Evolutionary conservation across 495 filamentous ascomycete genomes (phyloP).

Genomic region (Penicillium manginii): DNA sequence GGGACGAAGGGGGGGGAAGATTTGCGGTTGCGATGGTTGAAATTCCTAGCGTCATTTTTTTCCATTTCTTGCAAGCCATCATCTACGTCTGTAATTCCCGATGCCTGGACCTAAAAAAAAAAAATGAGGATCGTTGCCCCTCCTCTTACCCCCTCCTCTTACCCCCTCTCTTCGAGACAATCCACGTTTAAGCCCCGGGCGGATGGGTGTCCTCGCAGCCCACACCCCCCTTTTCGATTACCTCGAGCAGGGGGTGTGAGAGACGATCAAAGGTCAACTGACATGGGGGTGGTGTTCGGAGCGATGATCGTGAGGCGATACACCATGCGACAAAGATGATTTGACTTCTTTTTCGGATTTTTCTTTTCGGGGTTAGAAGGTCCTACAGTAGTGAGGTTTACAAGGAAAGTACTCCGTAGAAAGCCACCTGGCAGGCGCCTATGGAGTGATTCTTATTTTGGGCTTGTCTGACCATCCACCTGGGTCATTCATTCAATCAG

Average conservation of each 20-base stretch:
- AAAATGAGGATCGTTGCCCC: constrained; percentile 1
- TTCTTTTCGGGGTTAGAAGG: not conserved
- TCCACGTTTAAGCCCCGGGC: not conserved
- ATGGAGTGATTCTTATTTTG: not conserved
- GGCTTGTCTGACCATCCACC: not conserved
- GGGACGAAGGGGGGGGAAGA: not conserved
- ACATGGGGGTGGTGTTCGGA: not conserved
- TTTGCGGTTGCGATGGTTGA: constrained; percentile 1
- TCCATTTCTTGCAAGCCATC: not conserved
- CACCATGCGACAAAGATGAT: constrained; percentile 3
- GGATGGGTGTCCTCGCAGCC: constrained; percentile 3
- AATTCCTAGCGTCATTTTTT: constrained; percentile 8
- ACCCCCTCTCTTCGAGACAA: constrained; percentile 3
- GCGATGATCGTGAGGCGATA: constrained; percentile 5
- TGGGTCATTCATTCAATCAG: not conserved
- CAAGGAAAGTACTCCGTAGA: not conserved
- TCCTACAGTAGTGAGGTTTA: not conserved
- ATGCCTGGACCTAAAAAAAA: not conserved
- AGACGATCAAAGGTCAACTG: constrained; percentile 4
- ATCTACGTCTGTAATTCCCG: not conserved
- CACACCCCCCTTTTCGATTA: constrained; percentile 4
- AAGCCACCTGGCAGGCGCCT: not conserved
- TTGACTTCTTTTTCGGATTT: constrained; percentile 1
- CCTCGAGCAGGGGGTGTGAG: not conserved
- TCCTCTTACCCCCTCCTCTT: not conserved